phyloP scores from a whole-genome alignment of 129 eudicot genomes.

The Saussurea involucrata region DNA sequence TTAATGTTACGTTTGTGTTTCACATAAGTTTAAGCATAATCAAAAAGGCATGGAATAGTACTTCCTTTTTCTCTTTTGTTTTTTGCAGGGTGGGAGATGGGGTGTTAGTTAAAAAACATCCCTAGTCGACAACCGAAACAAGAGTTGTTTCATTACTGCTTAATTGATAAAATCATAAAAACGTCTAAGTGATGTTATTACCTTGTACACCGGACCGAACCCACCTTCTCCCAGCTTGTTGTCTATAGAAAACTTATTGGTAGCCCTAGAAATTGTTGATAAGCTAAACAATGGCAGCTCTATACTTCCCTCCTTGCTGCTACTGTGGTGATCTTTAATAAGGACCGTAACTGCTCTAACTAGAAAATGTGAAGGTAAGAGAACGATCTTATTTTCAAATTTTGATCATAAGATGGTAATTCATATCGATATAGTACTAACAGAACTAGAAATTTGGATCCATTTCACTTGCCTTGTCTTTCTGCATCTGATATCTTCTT shows the following conservation, averaged over 20 bases:
- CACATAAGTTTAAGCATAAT: not conserved
- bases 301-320: conserved; percentile 1
- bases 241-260: conserved; percentile 12
- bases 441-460: not conserved
- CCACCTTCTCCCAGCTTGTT: conserved; percentile 18
- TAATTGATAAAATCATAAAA: too few species aligned
- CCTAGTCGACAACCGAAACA: not conserved
- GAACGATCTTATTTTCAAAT: not conserved
- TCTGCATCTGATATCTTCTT: conserved; percentile 7
- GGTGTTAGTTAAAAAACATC: not conserved
- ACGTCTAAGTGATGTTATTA: not conserved
- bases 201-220: conserved; percentile 22
- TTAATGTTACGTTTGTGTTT: not conserved
- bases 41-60: not conserved
- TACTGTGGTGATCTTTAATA: not conserved
- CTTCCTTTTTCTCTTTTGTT: not conserved
- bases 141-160: not conserved
- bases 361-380: not conserved
- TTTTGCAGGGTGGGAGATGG: not conserved
- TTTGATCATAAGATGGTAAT: not conserved
- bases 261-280: conserved; percentile 8
- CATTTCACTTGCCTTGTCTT: not conserved
- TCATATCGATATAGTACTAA: not conserved
- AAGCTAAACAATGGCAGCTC: conserved; percentile 18
- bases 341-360: not conserved